A percentile compares a stretch with the other conserved stretches of the same genome.
phyloP scores from a whole-genome alignment of 768 basidiomycete genomes.

The Rhodocollybia butyracea region DNA sequence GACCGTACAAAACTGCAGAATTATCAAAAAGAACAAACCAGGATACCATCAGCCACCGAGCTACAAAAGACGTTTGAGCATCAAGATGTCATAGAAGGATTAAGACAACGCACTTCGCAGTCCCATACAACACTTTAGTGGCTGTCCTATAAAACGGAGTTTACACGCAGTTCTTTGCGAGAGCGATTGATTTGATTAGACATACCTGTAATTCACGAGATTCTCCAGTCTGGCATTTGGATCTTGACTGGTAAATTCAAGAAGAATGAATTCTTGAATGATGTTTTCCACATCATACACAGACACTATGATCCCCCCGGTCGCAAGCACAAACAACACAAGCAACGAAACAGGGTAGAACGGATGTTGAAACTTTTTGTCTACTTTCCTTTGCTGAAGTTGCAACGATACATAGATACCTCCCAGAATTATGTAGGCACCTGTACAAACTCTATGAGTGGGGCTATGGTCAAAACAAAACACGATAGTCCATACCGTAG shows the following conservation, averaged over 20 bases:
- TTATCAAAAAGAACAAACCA: not conserved
- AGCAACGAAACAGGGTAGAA: conserved; percentile 2
- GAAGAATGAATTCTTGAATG: not conserved
- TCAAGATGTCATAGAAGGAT: no score
- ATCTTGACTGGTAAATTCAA: not conserved
- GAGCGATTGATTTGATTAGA: no score
- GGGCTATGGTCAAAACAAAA: no score
- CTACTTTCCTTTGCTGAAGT: not conserved
- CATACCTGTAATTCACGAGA: not conserved
- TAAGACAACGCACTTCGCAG: not conserved
- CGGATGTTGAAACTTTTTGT: not conserved
- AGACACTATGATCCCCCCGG: conserved; percentile 1
- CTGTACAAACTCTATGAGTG: no score
- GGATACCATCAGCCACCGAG: not conserved
- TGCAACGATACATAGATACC: not conserved
- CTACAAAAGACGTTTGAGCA: no score
- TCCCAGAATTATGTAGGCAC: not conserved
- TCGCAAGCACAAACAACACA: conserved; percentile 1
- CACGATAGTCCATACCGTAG: not conserved
- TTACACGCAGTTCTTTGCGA: no score
- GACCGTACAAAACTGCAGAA: not conserved
- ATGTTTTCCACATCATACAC: not conserved
- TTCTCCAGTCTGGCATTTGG: not conserved
- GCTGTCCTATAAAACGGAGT: not conserved
- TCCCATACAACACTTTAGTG: not conserved